These are phyloP conservation scores for Friedmanniomyces endolithicus DNA, from an alignment of 495 filamentous ascomycete genomes.

Conservation along the genomic window DNA sequence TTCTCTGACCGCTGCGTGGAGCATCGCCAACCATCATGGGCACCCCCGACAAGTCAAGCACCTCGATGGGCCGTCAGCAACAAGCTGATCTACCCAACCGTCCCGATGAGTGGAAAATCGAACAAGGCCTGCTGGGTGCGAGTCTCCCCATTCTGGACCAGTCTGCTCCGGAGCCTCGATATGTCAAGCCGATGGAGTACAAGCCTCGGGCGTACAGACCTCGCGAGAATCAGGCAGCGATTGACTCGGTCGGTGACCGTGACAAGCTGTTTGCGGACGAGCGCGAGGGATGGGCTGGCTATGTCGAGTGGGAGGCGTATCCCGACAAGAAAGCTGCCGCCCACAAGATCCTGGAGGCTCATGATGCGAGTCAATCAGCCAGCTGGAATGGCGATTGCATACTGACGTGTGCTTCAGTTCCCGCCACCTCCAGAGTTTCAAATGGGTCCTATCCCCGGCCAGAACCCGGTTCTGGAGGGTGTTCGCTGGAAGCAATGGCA, in stretches of 20 bases:
- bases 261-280: constrained; percentile 28
- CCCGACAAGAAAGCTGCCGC: constrained; percentile 51
- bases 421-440: constrained; percentile 44
- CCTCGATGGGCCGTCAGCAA: neutral
- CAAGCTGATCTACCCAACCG: constrained; percentile 24
- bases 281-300: constrained; percentile 22
- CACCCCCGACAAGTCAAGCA: neutral
- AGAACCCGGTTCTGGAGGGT: constrained; percentile 51
- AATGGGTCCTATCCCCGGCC: constrained; percentile 44
- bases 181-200: constrained; percentile 18
- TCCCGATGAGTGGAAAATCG: constrained; percentile 42
- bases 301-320: constrained; percentile 59
- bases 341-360: constrained; percentile 38
- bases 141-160: constrained; percentile 40
- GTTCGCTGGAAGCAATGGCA: constrained; percentile 56
- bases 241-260: constrained; percentile 28
- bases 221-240: constrained; percentile 31
- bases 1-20: too few species aligned
- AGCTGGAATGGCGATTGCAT: neutral
- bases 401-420: neutral
- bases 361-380: constrained; percentile 30
- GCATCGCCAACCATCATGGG: too few species aligned
- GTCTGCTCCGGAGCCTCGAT: constrained; percentile 24
- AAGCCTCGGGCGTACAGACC: constrained; percentile 17
- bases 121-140: constrained; percentile 38